Evolutionary conservation across 1,284 basidiomycete genomes (phyloP), one percentile per base, ranked within the genome.

Genomic region (Microbotryum lychnidis-dioicae): DNA sequence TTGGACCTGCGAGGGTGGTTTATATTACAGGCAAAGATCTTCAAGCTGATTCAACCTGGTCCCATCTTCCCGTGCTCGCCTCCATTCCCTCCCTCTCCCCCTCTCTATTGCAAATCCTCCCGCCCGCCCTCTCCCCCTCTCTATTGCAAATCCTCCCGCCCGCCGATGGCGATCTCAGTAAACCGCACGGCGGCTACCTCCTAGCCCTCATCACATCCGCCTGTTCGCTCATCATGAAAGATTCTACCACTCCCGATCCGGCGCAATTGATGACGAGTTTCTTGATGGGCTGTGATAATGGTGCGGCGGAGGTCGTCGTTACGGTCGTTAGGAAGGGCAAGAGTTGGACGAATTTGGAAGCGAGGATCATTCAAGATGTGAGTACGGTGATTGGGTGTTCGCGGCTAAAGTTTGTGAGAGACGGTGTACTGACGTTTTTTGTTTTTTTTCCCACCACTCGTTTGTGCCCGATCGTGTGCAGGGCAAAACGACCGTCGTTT

Each of bases 151-250:
- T 31, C 2, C 8, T 42, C 37, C 37, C 37, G 37, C 5, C 12
- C 37, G 9, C 37, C 37, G 37, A 18, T 42, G 37, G 37, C 21
- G 16, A 55, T 31, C 31, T 31, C 55, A 57, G 55, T 10, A 57
- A 48, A 48, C 57, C 57, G 4, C 57, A 58, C 46, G 57, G 57
- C 16, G 57, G 57, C 14, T 52, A 52, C 21, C 31, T 58, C 8
- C 50, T 58, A 23, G 57, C 50, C 10, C 23, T 54, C 51, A 33
- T 58, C 51, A 21, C 46, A 3, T 20, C 27, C 18, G 57, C 57
- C 5, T 42, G 37, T 42, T 42, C 37, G 37, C 37, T 42, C 37
- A 16, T 42, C 37, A 42, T 42, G 37, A 42, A 42, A 42, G 37
- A 10, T 1, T 42, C 37, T 42, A 12, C 14, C 14, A 42, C 37